Conservation (phyloP, 176 grass and related monocot species). For the Pontederia crassipes region DNA sequence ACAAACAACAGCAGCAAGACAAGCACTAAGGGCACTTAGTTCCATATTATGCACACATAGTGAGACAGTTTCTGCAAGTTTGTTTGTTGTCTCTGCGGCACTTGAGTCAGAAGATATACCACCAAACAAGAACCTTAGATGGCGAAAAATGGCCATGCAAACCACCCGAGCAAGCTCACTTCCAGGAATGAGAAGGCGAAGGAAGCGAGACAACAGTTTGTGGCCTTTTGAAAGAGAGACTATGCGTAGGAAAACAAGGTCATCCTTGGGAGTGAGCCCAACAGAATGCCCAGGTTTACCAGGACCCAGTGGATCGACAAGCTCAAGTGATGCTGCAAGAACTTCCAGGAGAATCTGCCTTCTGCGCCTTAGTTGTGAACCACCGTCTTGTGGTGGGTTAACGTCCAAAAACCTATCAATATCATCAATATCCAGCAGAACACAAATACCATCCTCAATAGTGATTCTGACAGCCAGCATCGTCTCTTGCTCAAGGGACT, state of each 20-base stretch:
- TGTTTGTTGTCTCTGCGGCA: slow-evolving; percentile 8
- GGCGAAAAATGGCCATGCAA: slow-evolving; percentile 11
- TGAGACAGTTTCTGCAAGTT: neutral
- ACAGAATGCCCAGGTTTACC: slow-evolving; percentile 4
- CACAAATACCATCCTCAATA: slow-evolving; percentile 6
- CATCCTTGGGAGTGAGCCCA: slow-evolving; percentile 7
- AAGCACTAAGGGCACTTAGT: slow-evolving; percentile 11
- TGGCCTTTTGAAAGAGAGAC: slow-evolving; percentile 10
- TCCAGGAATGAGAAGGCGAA: slow-evolving; percentile 13
- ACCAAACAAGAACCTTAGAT: slow-evolving; percentile 9
- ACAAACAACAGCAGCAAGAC: slow-evolving; percentile 9
- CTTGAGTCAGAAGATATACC: slow-evolving; percentile 1
- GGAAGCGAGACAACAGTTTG: neutral
- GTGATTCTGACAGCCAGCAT: slow-evolving; percentile 16
- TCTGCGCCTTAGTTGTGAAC: slow-evolving; percentile 7
- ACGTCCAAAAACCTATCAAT: slow-evolving; percentile 2
- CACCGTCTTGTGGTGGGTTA: slow-evolving; percentile 13
- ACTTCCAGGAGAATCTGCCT: slow-evolving; percentile 12
- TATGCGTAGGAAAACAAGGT: slow-evolving; percentile 14
- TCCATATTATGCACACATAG: slow-evolving; percentile 8
- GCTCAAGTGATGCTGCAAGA: slow-evolving; percentile 5
- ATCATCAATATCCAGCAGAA: slow-evolving; percentile 12
- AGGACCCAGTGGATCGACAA: slow-evolving; percentile 4
- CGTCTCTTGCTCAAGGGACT: slow-evolving; percentile 10
- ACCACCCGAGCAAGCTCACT: neutral